phyloP scores from a whole-genome alignment of 2,329 filamentous ascomycete species.

The Pyricularia pennisetigena region DNA sequence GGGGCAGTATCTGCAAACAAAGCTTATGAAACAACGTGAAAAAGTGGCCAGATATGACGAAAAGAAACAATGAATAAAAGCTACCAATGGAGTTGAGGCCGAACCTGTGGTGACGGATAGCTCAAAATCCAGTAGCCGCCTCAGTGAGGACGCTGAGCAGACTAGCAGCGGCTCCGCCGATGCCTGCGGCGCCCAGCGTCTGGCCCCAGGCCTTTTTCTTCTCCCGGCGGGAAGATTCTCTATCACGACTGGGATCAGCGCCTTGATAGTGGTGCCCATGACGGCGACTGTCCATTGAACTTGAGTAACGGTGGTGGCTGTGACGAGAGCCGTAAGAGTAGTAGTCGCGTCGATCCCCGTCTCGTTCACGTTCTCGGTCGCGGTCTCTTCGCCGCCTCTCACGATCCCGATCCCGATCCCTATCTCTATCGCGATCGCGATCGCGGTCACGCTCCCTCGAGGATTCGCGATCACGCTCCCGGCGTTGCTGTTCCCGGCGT shows the following conservation, averaged over 20 bases:
- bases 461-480: slow-evolving; percentile 18
- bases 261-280: slow-evolving; percentile 14
- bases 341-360: slow-evolving; percentile 5
- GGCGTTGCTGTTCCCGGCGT: slow-evolving; percentile 12
- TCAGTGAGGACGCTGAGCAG: slow-evolving; percentile 48
- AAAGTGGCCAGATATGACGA: not conserved
- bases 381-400: slow-evolving; percentile 25
- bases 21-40: not conserved
- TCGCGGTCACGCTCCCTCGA: slow-evolving; percentile 16
- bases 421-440: slow-evolving; percentile 18
- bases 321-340: slow-evolving; percentile 12
- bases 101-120: not conserved
- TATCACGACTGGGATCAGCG: slow-evolving; percentile 9
- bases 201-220: slow-evolving; percentile 40
- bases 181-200: slow-evolving; percentile 45
- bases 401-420: slow-evolving; percentile 30
- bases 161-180: slow-evolving; percentile 51
- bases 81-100: not conserved
- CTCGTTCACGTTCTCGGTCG: slow-evolving; percentile 18
- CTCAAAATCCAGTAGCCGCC: slow-evolving; percentile 30
- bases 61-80: slow-evolving; percentile 5
- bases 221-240: slow-evolving; percentile 25
- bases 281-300: slow-evolving; percentile 20
- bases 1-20: not conserved
- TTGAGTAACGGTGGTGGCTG: slow-evolving; percentile 16